Evolutionary conservation across 192 early-diverging fungal genomes (phyloP).

Genomic region (Coemansia sp.): DNA sequence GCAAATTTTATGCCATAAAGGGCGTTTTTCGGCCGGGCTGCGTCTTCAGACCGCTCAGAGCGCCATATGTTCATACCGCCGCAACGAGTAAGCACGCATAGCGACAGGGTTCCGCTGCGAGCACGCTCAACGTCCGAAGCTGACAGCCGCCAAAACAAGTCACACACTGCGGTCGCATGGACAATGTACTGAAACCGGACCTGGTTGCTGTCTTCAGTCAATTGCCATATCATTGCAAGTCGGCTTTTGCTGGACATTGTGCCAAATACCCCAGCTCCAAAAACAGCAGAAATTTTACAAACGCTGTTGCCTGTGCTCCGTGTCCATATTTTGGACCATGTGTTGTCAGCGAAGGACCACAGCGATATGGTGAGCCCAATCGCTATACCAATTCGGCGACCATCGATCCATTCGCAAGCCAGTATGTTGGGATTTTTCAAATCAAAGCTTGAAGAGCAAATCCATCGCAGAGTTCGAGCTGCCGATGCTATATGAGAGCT

Average conservation of each 20-base stretch:
- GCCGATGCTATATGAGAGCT: neutral
- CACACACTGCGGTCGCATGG: slow-evolving; percentile 13
- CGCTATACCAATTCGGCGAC: slow-evolving; percentile 6
- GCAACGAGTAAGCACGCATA: slow-evolving; percentile 19
- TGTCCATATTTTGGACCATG: slow-evolving; percentile 6
- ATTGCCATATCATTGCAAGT: slow-evolving; percentile 43
- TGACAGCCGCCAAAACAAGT: slow-evolving; percentile 31
- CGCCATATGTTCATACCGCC: slow-evolving; percentile 19
- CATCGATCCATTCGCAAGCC: slow-evolving; percentile 23
- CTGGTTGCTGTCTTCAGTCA: neutral
- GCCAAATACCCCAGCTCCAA: slow-evolving; percentile 19
- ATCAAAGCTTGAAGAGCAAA: slow-evolving; percentile 1
- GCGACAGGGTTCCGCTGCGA: neutral
- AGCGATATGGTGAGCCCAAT: slow-evolving; percentile 4
- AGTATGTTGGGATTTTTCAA: neutral
- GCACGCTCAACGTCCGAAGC: too few relatives aligned
- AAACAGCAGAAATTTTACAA: slow-evolving; percentile 9
- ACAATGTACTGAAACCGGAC: slow-evolving; percentile 42
- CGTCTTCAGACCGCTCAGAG: neutral
- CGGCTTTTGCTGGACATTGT: slow-evolving; percentile 10
- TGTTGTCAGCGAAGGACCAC: slow-evolving; percentile 5
- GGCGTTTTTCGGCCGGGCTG: neutral
- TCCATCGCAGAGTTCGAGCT: slow-evolving; percentile 7
- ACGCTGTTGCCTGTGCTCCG: slow-evolving; percentile 8
- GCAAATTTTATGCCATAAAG: slow-evolving; percentile 12